Evolutionary conservation across 2,329 filamentous ascomycete species (phyloP).

Genomic region (Mycosphaerella sp.): DNA sequence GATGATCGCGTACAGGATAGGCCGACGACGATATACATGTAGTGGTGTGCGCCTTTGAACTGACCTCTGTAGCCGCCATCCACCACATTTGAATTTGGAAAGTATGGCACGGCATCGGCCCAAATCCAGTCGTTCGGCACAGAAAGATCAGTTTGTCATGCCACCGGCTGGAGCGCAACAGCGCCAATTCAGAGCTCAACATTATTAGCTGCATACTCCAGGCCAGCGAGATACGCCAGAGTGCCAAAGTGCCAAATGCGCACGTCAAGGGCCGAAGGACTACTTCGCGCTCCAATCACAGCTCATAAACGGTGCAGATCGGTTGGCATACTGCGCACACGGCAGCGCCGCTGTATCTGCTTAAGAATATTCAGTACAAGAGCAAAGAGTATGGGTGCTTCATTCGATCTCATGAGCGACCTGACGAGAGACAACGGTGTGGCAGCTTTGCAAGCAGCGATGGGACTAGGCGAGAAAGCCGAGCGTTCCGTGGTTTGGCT

Average conservation of each 20-base stretch:
- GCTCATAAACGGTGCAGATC: conserved; percentile 10
- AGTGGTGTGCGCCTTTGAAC: background rate
- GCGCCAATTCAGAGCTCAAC: conserved; percentile 13
- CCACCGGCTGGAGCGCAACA: conserved; percentile 17
- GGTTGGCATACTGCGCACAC: conserved; percentile 10
- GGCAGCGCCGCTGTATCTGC: conserved; percentile 6
- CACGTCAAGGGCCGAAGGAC: conserved; percentile 10
- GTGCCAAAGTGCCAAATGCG: conserved; percentile 4
- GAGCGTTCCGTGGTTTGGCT: conserved; percentile 1
- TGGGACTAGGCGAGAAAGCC: background rate
- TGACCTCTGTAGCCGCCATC: background rate
- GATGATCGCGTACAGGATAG: background rate
- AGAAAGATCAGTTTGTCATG: conserved; percentile 2
- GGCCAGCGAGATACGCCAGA: conserved; percentile 11
- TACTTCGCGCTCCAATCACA: conserved; percentile 14
- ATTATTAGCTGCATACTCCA: conserved; percentile 19
- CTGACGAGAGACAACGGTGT: conserved; percentile 11
- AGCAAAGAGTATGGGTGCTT: conserved; percentile 2
- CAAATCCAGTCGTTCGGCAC: conserved; percentile 3
- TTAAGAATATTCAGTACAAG: conserved; percentile 1
- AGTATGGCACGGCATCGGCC: conserved; percentile 1
- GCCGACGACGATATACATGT: background rate
- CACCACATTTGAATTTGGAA: background rate
- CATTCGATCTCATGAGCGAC: conserved; percentile 1
- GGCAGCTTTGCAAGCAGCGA: background rate